Evolutionary conservation across 78 protist genomes (phyloP).

Genomic region (Guillardia theta): DNA sequence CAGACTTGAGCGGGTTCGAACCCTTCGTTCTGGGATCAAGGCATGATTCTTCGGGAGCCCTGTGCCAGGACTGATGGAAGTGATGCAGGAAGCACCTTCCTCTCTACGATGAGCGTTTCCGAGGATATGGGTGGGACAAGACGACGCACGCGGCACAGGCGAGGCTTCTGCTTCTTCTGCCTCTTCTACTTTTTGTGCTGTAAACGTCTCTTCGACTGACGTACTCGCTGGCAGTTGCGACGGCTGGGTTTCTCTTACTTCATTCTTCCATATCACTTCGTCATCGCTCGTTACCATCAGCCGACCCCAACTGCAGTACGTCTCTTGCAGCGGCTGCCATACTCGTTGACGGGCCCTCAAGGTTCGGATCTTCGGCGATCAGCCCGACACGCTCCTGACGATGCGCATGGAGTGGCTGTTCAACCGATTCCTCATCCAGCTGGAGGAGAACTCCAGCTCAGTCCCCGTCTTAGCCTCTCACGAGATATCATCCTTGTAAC

Average conservation of each 20-base stretch:
- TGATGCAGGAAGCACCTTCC: background rate
- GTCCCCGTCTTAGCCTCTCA: too few relatives aligned
- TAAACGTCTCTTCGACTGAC: background rate
- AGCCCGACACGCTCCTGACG: background rate
- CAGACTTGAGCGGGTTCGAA: background rate
- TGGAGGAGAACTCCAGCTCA: background rate
- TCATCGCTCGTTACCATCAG: background rate
- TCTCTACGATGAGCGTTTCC: conserved; percentile 26
- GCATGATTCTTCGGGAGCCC: background rate
- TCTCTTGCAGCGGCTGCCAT: background rate
- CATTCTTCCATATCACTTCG: background rate
- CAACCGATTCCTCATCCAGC: background rate
- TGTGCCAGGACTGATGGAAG: background rate
- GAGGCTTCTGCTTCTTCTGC: background rate
- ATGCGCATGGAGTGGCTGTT: conserved; percentile 34
- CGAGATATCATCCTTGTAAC: too few relatives aligned
- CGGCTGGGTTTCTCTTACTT: background rate
- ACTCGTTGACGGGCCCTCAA: too few relatives aligned
- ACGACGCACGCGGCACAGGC: background rate
- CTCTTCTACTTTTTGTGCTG: background rate
- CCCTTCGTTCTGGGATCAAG: background rate
- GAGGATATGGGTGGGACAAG: conserved; percentile 35
- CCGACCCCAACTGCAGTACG: conserved; percentile 19
- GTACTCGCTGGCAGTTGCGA: background rate
- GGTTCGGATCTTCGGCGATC: background rate